Percentiles rank a stretch among this genome's conserved stretches.
phyloP scores from a whole-genome alignment of 2,329 filamentous ascomycete genomes.

The Sporothrix brunneoviolacea region DNA sequence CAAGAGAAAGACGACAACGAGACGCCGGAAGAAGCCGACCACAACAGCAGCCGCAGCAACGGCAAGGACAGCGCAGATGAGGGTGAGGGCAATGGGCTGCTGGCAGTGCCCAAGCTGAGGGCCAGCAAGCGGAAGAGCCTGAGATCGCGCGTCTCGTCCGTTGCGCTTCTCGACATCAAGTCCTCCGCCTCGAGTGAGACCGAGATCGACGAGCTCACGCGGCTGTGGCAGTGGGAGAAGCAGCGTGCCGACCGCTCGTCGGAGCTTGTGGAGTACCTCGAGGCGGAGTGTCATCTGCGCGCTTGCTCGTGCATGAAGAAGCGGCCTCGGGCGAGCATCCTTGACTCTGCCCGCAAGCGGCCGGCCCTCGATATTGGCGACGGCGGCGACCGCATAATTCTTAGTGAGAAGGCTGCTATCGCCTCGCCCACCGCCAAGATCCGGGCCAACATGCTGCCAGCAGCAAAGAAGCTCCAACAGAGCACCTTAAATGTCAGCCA shows the following conservation, averaged over 20 bases:
- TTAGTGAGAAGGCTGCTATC: slow-evolving; percentile 29
- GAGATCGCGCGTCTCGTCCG: slow-evolving; percentile 36
- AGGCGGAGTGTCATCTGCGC: slow-evolving; percentile 64
- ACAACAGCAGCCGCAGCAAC: no score
- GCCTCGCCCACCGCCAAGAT: slow-evolving; percentile 15
- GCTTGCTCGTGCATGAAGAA: slow-evolving; percentile 55
- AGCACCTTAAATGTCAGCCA: slow-evolving; percentile 21
- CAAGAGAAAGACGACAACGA: neutral
- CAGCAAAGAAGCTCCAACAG: slow-evolving; percentile 31
- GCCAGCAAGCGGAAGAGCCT: slow-evolving; percentile 38
- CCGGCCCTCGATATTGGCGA: slow-evolving; percentile 32
- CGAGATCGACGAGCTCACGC: slow-evolving; percentile 52
- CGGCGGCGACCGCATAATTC: slow-evolving; percentile 36
- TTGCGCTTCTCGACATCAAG: slow-evolving; percentile 43
- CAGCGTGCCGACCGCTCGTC: slow-evolving; percentile 61
- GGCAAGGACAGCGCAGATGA: neutral
- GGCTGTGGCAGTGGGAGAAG: slow-evolving; percentile 49
- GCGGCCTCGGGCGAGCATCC: slow-evolving; percentile 26
- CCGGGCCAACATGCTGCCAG: slow-evolving; percentile 24
- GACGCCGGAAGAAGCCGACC: neutral
- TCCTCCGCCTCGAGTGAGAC: slow-evolving; percentile 50
- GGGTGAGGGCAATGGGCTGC: neutral
- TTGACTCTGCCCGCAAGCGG: slow-evolving; percentile 29
- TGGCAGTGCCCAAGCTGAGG: slow-evolving; percentile 54
- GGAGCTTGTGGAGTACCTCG: slow-evolving; percentile 69